Conservation (phyloP, 805 yeast genomes). For the Dipodascus geniculatus region DNA sequence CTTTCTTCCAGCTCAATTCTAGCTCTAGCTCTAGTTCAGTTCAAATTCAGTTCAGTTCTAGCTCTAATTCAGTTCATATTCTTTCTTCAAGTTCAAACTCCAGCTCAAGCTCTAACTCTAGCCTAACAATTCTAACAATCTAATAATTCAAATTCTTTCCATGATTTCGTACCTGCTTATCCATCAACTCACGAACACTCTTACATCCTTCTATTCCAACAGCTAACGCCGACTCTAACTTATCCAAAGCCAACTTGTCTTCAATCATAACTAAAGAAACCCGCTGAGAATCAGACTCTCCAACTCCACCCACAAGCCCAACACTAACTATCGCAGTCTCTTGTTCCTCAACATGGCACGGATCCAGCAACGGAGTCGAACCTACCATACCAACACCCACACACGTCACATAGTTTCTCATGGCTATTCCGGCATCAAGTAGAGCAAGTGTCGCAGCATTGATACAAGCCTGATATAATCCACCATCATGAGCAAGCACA, state of each 20-base stretch:
- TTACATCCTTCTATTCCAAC: constrained; percentile 84
- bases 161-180: constrained; percentile 64
- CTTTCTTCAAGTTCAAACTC: background rate
- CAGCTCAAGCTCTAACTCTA: background rate
- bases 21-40: no score
- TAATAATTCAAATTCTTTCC: constrained; percentile 36
- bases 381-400: constrained; percentile 73
- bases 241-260: constrained; percentile 74
- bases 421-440: constrained; percentile 89
- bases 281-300: constrained; percentile 52
- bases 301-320: constrained; percentile 49
- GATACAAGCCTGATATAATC: constrained; percentile 62
- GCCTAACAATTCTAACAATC: background rate
- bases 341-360: constrained; percentile 69
- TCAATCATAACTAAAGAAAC: constrained; percentile 69
- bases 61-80: no score
- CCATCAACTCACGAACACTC: constrained; percentile 74
- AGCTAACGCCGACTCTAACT: constrained; percentile 61
- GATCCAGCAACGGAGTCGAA: constrained; percentile 69
- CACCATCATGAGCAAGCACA: constrained; percentile 85
- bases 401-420: constrained; percentile 82
- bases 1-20: background rate
- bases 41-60: background rate
- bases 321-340: constrained; percentile 74
- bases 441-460: constrained; percentile 84